Evolutionary conservation across 805 yeast genomes (phyloP), one percentile per base, ranked within the genome.

Genomic region (Ogataea haglerorum): DNA sequence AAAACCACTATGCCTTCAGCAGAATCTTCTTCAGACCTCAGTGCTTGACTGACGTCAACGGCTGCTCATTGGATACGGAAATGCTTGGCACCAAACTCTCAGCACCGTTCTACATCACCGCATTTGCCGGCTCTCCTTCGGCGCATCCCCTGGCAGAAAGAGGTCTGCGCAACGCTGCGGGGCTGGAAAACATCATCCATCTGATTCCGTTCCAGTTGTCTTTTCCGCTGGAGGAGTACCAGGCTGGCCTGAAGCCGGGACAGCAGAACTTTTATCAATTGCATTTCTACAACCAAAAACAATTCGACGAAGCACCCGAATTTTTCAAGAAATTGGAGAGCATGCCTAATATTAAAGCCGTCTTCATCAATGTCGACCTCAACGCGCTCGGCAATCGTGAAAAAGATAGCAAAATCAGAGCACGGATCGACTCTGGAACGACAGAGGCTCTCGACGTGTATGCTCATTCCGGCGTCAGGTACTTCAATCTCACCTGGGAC

Each of bases 71-170:
- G 23, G 60, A 78, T 3, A 80, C 93, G 4, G 72, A 76, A 10
- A 76, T 91, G 75, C 67, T 90, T 25, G 96, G 96, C 6, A 54
- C 73, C 17, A 65, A 68, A 32, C 67, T 76, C 4, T 69, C 73
- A 15, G 84, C 80, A 4, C 98, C 98, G 10, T 86, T 91, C 58
- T 90, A 89, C 56, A 77, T 84, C 40, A 76, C 93, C 13, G 96
- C 97, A 0, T 86, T 96, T 21, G 96, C 97, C 0, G 73, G 89
- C 33, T 91, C 95, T 28, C 81, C 78, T 52, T 71, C 89, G 53
- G 96, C 96, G 4, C 89, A 90, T 56, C 84, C 85, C 2, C 95
- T 85, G 30, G 98, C 96, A 25, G 98, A 91, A 61, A 74, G 72
- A 43, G 85, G 80, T 15, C 69, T 91, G 40, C 80, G 95, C 2